Evolutionary conservation across 2,329 filamentous ascomycete genomes (phyloP).

Genomic region (Epichloe festucae): DNA sequence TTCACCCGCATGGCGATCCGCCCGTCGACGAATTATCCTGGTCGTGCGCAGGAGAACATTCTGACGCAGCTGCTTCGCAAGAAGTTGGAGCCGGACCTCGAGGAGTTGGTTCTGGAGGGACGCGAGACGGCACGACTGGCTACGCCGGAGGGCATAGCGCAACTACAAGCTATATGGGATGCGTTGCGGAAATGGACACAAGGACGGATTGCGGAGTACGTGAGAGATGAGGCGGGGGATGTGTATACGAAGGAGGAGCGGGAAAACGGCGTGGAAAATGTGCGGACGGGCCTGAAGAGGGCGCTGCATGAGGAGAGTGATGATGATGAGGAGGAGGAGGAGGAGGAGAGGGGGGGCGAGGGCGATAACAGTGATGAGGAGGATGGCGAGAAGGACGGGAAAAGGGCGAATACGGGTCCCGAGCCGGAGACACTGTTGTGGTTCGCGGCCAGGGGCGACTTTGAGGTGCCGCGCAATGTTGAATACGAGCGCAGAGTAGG

Average conservation of each 20-base stretch:
- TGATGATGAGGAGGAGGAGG: slow-evolving; percentile 47
- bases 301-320: slow-evolving; percentile 38
- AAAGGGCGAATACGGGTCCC: slow-evolving; percentile 19
- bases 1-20: slow-evolving; percentile 60
- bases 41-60: slow-evolving; percentile 51
- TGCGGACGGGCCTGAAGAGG: slow-evolving; percentile 56
- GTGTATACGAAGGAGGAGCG: slow-evolving; percentile 62
- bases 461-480: slow-evolving; percentile 31
- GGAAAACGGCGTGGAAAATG: slow-evolving; percentile 50
- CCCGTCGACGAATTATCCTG: slow-evolving; percentile 63
- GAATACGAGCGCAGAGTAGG: slow-evolving; percentile 27
- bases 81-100: slow-evolving; percentile 67
- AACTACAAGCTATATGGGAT: slow-evolving; percentile 44
- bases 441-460: slow-evolving; percentile 31
- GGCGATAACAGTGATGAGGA: slow-evolving; percentile 14
- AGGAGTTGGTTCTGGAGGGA: slow-evolving; percentile 57
- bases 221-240: slow-evolving; percentile 35
- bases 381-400: slow-evolving; percentile 9
- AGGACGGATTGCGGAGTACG: slow-evolving; percentile 27
- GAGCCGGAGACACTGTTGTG: slow-evolving; percentile 36
- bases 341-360: slow-evolving; percentile 31
- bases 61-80: slow-evolving; percentile 64
- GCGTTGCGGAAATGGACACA: slow-evolving; percentile 29
- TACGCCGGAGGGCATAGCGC: slow-evolving; percentile 30
- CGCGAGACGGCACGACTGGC: slow-evolving; percentile 31